Conservation (phyloP, 495 filamentous ascomycete genomes). For the Poronia punctata region DNA sequence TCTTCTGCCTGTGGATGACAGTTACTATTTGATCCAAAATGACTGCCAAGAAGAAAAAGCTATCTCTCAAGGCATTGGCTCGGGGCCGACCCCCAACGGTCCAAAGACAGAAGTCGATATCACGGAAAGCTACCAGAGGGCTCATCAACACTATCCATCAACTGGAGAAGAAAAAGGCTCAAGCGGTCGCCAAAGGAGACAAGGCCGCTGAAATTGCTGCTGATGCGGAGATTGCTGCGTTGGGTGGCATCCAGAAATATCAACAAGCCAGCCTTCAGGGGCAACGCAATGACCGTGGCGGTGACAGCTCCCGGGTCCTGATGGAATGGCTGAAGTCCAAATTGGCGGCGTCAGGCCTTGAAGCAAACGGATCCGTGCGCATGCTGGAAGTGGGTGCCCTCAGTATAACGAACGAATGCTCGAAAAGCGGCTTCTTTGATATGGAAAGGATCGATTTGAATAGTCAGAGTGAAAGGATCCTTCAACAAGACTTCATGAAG, state of each 20-base stretch:
- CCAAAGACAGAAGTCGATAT: slow-evolving; percentile 51
- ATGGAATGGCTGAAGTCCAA: slow-evolving; percentile 71
- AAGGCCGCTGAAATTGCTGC: slow-evolving; percentile 45
- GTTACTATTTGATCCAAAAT: too few relatives aligned
- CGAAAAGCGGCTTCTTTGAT: slow-evolving; percentile 58
- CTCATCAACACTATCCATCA: slow-evolving; percentile 81
- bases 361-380: slow-evolving; percentile 35
- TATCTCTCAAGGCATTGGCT: slow-evolving; percentile 48
- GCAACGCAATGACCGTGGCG: slow-evolving; percentile 75
- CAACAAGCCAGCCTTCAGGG: slow-evolving; percentile 85
- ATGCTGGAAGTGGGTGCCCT: slow-evolving; percentile 90
- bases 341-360: slow-evolving; percentile 16
- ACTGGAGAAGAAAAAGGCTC: slow-evolving; percentile 66
- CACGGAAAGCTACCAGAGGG: slow-evolving; percentile 69
- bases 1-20: too few relatives aligned
- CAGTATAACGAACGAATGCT: slow-evolving; percentile 77
- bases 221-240: slow-evolving; percentile 43
- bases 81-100: slow-evolving; percentile 59
- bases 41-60: slow-evolving; percentile 29
- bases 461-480: slow-evolving; percentile 72
- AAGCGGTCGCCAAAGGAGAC: slow-evolving; percentile 61
- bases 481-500: slow-evolving; percentile 91
- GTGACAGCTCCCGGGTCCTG: slow-evolving; percentile 80
- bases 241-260: slow-evolving; percentile 78
- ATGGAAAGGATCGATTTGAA: slow-evolving; percentile 86